Base-by-base conservation (phyloP, 2,329 filamentous ascomycete genomes). In the Fusarium phyllophilum region DNA sequence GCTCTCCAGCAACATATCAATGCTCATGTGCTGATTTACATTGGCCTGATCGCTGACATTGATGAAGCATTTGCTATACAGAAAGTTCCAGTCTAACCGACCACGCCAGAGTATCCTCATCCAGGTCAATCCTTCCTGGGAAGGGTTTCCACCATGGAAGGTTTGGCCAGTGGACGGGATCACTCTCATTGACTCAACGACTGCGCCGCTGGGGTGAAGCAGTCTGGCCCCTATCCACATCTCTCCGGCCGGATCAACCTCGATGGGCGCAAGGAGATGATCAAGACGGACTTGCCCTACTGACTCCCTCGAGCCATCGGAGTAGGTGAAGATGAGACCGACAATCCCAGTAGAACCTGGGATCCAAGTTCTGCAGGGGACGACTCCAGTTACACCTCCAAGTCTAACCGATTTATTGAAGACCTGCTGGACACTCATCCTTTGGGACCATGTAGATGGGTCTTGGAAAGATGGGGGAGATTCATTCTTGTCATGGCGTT, bases 271-370 rank as follows among this genome's bases (percentile, higher is more conserved):
- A 18, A 72, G 31, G 6, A 72, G 57, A 22, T 59, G 48, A 34
- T 72, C 63, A 22, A 69, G 42, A 17, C 69, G 52, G 8, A 69
- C 31, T 15, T 68, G 65, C 45, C 68, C 69, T n/a, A 69, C 44
- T 7, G 54, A 49, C 12, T 72, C 68, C 17, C 51, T 31, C 38
- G 49, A 68, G 7, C 66, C 66, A 55, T 70, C 68, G 10, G 60
- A 60, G 17, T 52, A 69, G 5, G 44, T 41, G 8, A 72, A 46
- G 9, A 59, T 13, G 14, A 69, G 69, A 5, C 69, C 68, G 36
- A 55, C 68, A 15, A 72, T 59, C 14, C 61, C 55, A 12, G 39
- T 56, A 22, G 68, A 56, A 8, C 57, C 46, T 29, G 58, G 68
- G 17, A 48, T 39, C 69, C 63, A 72, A 11, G 57, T 38, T 31